phyloP scores from a whole-genome alignment of 768 basidiomycete species.

The Cystofilobasidium macerans region DNA sequence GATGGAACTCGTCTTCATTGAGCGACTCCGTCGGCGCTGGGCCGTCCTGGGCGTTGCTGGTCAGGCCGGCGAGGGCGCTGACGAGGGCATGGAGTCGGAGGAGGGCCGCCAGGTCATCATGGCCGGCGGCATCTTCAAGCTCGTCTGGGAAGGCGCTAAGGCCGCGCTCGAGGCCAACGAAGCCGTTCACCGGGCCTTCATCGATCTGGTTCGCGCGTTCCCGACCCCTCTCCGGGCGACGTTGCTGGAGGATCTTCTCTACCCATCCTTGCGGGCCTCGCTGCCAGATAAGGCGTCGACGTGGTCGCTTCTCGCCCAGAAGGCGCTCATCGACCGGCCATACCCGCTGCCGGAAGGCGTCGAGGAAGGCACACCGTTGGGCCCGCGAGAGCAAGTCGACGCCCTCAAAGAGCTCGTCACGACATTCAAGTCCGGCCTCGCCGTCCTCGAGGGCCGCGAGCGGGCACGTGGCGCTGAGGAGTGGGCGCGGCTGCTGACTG shows the following conservation, averaged over 20 bases:
- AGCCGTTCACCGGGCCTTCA: conserved; percentile 41
- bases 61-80: conserved; percentile 4
- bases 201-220: conserved; percentile 34
- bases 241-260: conserved; percentile 31
- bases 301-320: conserved; percentile 30
- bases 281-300: conserved; percentile 27
- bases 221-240: conserved; percentile 34
- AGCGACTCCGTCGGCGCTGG: conserved; percentile 69
- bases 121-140: conserved; percentile 65
- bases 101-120: conserved; percentile 55
- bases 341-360: conserved; percentile 30
- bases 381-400: neutral
- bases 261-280: conserved; percentile 29
- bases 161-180: conserved; percentile 49
- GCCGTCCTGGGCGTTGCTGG: conserved; percentile 56
- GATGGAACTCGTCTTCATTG: conserved; percentile 79
- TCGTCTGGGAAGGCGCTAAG: conserved; percentile 62
- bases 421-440: conserved; percentile 13
- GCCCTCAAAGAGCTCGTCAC: conserved; percentile 18
- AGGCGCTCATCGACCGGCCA: conserved; percentile 33
- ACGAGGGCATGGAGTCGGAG: conserved; percentile 30
- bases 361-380: neutral
- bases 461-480: conserved; percentile 5
- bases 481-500: conserved; percentile 3
- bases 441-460: conserved; percentile 19